Base-by-base conservation (phyloP, 768 basidiomycete genomes). In the Lentinula aciculospora region DNA sequence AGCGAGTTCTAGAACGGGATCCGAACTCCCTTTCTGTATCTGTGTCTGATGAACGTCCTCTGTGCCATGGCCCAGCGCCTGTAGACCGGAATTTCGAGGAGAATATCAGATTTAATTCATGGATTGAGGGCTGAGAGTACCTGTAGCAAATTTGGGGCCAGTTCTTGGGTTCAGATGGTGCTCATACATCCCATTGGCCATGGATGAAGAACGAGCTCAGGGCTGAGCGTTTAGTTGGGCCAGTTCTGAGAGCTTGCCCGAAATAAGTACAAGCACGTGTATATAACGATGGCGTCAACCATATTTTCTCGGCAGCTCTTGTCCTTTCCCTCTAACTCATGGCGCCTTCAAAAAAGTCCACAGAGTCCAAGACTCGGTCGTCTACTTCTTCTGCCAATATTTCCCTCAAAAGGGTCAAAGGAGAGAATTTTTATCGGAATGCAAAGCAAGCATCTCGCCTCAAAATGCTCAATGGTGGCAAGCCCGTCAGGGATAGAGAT, bases 341-440 rank as follows among this genome's bases (percentile, higher is more conserved):
- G 71, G 68, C 56, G 8, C 59, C 66, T 42, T 62, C 64, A 39
- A 75, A 72, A 60, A 75, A 66, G 53, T 63, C 62, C 19, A 36
- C 61, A 5, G 68, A 74, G 0, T 65, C 75, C 6, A 80, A 79
- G 61, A 68, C 72, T 15, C 70, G 71, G 56, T 79, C 78, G 1
- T 75, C 74, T 19, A 62, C 63, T 19, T 78, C 81, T n/a, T 75
- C 78, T 23, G 75, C 78, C n/a, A 75, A 78, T 15, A 63, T 81
- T 1, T 76, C 82, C 3, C 75, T 91, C 44, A 81, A 83, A 63
- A 87, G 79, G 69, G 82, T 89, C 62, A 94, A 93, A 68, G 95
- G 94, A 67, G 94, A 97, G 76, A 99, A 96, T 71, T 98, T 98
- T 77, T 99, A 97, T 75, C 91, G 94, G 72, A 85, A 94, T 88